A percentile compares a stretch with the other conserved stretches of the same genome.
phyloP scores from a whole-genome alignment of 2,329 filamentous ascomycete species.

The Xylariaceae sp. region DNA sequence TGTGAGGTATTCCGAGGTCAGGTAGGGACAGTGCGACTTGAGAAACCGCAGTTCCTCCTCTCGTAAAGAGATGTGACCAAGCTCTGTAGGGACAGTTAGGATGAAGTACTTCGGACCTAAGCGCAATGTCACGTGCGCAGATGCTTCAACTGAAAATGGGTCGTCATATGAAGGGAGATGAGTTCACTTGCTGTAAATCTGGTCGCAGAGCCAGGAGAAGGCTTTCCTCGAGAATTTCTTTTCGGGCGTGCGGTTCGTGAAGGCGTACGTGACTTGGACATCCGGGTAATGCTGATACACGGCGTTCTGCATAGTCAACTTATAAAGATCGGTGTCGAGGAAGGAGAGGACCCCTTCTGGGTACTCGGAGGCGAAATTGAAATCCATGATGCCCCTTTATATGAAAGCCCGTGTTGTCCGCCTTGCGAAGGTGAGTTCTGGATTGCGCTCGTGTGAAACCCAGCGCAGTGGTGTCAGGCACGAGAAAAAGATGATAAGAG shows the following conservation, averaged over 20 bases:
- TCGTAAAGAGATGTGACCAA: slow-evolving; percentile 74
- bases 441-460: too few species aligned
- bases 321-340: slow-evolving; percentile 82
- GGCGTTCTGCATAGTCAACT: slow-evolving; percentile 98
- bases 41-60: slow-evolving; percentile 77
- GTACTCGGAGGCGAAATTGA: slow-evolving; percentile 60
- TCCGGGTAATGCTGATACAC: slow-evolving; percentile 88
- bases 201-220: slow-evolving; percentile 77
- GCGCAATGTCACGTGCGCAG: too few species aligned
- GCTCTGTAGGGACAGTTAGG: slow-evolving; percentile 47
- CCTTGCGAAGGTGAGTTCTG: too few species aligned
- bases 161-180: slow-evolving; percentile 7
- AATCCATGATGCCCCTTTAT: too few species aligned
- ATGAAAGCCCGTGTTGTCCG: too few species aligned
- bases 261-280: slow-evolving; percentile 79
- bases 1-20: slow-evolving; percentile 69
- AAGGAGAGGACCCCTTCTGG: slow-evolving; percentile 78
- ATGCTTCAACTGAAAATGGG: too few species aligned
- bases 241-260: slow-evolving; percentile 90
- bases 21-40: slow-evolving; percentile 71
- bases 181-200: slow-evolving; percentile 63
- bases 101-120: too few species aligned
- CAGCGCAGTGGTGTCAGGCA: too few species aligned
- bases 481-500: too few species aligned
- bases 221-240: slow-evolving; percentile 83